Conservation (phyloP, 345 rosid species). For the Chamaenerion angustifolium region DNA sequence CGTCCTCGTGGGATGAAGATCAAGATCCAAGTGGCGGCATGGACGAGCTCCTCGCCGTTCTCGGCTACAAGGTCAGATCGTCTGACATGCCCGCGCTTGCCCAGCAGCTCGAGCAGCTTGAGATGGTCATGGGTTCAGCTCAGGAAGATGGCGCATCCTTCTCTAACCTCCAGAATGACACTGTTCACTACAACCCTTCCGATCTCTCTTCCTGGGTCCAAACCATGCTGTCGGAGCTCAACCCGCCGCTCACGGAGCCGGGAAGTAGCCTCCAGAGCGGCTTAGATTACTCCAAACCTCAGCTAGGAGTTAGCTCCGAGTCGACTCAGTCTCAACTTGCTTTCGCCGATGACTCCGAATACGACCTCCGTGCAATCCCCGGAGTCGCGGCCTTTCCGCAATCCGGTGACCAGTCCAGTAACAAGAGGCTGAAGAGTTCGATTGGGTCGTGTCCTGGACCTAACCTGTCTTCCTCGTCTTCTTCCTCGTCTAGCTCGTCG, state of each 20-base stretch:
- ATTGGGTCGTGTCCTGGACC: constrained; percentile 10
- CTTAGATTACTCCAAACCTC: constrained; percentile 2
- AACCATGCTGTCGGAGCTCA: constrained; percentile 51
- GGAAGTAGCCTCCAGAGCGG: background rate
- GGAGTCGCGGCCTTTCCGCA: constrained; percentile 48
- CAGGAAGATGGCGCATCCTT: constrained; percentile 40
- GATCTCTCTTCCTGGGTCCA: constrained; percentile 65
- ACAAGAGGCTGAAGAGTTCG: constrained; percentile 24
- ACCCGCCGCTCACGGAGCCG: constrained; percentile 8
- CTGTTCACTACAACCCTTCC: constrained; percentile 74
- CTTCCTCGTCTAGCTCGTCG: constrained; percentile 8
- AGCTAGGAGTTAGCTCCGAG: background rate
- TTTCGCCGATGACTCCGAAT: constrained; percentile 37
- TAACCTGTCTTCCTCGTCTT: constrained; percentile 4
- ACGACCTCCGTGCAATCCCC: constrained; percentile 76
- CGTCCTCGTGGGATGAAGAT: constrained; percentile 22
- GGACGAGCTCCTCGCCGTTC: constrained; percentile 68
- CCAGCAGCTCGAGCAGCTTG: constrained; percentile 73
- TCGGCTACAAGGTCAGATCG: constrained; percentile 70
- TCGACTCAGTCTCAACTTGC: constrained; percentile 4
- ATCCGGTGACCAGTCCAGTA: constrained; percentile 11
- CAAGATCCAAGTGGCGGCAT: constrained; percentile 38
- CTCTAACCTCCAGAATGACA: constrained; percentile 36
- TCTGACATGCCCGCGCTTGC: constrained; percentile 92
- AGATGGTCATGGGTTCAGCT: constrained; percentile 53